These are phyloP conservation scores for Pelargonium myrrhifolium DNA, from an alignment of 441 rosid genomes.

Conservation along the genomic window DNA sequence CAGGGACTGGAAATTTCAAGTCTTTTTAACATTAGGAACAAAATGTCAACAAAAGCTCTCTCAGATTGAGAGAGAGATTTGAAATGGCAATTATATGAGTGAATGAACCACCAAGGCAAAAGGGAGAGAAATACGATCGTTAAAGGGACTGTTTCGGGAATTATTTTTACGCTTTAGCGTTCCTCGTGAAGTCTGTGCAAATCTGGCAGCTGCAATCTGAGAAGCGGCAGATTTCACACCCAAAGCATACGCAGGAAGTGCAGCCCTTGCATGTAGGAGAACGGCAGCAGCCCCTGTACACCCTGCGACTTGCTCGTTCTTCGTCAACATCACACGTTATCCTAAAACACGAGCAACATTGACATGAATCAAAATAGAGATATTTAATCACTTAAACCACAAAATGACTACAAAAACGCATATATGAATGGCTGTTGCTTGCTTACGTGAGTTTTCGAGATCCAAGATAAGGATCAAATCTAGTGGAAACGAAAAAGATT, in stretches of 20 bases:
- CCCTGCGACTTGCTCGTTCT: conserved; percentile 83
- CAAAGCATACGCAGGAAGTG: conserved; percentile 96
- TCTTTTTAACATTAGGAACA: conserved; percentile 11
- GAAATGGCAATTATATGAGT: background rate
- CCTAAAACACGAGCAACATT: conserved; percentile 30
- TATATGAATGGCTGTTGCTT: too few species aligned
- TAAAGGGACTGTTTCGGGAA: background rate
- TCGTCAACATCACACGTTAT: conserved; percentile 76
- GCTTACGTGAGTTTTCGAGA: too few species aligned
- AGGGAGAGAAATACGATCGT: background rate
- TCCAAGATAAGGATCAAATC: too few species aligned
- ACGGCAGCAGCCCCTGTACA: conserved; percentile 73
- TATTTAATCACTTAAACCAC: background rate
- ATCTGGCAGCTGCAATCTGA: conserved; percentile 93
- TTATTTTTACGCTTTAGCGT: conserved; percentile 39
- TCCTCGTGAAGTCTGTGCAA: conserved; percentile 78
- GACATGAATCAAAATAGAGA: background rate
- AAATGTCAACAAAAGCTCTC: conserved; percentile 13
- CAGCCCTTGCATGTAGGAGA: conserved; percentile 90
- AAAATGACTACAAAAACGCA: background rate
- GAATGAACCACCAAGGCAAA: conserved; percentile 5
- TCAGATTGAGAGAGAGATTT: conserved; percentile 2
- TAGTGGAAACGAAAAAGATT: too few species aligned
- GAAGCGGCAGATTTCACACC: conserved; percentile 85
- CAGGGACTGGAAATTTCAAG: conserved; percentile 21